phyloP scores from a whole-genome alignment of 345 rosid species.

The Anacardium occidentale region DNA sequence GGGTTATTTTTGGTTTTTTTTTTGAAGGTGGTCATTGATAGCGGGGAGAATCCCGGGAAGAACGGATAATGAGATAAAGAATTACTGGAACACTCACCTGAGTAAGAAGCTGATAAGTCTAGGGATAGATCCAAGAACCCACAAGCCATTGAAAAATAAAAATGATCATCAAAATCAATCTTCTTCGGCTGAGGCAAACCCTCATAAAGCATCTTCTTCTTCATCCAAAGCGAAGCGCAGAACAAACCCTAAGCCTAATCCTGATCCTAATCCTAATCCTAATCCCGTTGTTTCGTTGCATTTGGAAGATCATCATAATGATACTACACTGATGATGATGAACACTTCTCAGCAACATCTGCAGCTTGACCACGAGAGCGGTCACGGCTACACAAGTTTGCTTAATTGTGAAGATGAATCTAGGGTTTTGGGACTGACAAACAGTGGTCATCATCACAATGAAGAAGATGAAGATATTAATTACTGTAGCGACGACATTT shows the following conservation, averaged over 20 bases:
- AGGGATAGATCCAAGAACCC: slow-evolving; percentile 67
- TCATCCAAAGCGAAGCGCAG: slow-evolving; percentile 26
- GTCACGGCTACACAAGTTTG: slow-evolving; percentile 10
- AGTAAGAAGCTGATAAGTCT: slow-evolving; percentile 62
- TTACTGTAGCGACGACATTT: slow-evolving; percentile 38
- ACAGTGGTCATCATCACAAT: slow-evolving; percentile 6
- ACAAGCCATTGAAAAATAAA: slow-evolving; percentile 44
- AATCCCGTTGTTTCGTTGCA: slow-evolving; percentile 4
- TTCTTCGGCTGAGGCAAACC: not conserved
- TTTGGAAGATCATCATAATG: slow-evolving; percentile 23
- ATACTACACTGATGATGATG: slow-evolving; percentile 5
- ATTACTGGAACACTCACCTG: slow-evolving; percentile 71
- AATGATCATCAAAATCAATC: not conserved
- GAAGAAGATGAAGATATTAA: slow-evolving; percentile 31
- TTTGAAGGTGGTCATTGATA: slow-evolving; percentile 54
- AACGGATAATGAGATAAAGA: slow-evolving; percentile 69
- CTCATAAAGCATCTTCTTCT: slow-evolving; percentile 13
- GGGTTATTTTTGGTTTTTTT: not conserved
- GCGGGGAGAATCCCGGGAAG: slow-evolving; percentile 71
- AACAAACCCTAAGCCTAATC: slow-evolving; percentile 22
- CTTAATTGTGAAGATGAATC: slow-evolving; percentile 7
- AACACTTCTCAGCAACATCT: not conserved
- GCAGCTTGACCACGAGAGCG: not conserved
- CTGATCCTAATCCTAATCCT: not conserved
- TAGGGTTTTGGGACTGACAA: slow-evolving; percentile 17